Conservation (phyloP, 441 rosid species). For the Aleurites moluccanus region DNA sequence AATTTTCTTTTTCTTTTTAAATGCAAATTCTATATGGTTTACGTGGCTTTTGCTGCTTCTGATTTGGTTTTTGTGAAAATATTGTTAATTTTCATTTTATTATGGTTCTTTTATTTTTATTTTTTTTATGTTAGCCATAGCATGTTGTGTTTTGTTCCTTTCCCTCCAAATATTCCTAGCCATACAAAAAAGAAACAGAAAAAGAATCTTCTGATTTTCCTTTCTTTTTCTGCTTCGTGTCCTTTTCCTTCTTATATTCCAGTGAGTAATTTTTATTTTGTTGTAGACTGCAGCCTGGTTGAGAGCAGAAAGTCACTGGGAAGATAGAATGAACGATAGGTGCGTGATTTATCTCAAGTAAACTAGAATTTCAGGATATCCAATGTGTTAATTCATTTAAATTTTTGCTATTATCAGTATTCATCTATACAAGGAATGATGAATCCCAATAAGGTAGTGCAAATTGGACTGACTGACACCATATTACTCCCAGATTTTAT, state of each 20-base stretch:
- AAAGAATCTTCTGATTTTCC: too few relatives aligned
- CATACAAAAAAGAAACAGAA: not conserved
- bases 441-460: not conserved
- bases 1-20: not conserved
- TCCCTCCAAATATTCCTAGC: not conserved
- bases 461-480: not conserved
- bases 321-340: constrained; percentile 56
- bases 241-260: not conserved
- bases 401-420: not conserved
- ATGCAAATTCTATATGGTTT: not conserved
- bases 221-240: not conserved
- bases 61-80: not conserved
- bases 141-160: constrained; percentile 5
- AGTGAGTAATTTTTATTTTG: constrained; percentile 16
- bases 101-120: not conserved
- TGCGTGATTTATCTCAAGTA: constrained; percentile 13
- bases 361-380: constrained; percentile 1
- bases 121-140: not conserved
- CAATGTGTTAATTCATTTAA: not conserved
- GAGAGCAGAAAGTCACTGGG: constrained; percentile 86
- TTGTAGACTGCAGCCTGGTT: constrained; percentile 91
- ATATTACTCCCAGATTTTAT: not conserved
- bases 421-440: not conserved
- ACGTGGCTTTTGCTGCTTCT: not conserved
- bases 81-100: not conserved